Conservation (phyloP, 139 green algal species). For the Gonium pectorale region DNA sequence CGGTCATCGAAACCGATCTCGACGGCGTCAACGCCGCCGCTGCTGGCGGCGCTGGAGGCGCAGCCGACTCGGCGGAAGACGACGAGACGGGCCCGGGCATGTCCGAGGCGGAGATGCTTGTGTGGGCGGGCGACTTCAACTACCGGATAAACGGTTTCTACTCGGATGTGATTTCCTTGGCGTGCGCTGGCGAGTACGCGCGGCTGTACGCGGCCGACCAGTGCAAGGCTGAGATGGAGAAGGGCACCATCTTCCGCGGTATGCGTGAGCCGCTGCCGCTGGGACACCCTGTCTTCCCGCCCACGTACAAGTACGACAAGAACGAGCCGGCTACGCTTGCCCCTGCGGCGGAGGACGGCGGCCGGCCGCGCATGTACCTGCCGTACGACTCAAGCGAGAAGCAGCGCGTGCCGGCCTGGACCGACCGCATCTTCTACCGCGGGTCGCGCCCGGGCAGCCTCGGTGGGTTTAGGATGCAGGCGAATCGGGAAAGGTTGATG, state of each 20-base stretch:
- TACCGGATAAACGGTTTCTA: conserved; percentile 69
- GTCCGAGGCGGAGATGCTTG: conserved; percentile 69
- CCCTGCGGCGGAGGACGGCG: background rate
- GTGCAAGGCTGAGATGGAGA: conserved; percentile 40
- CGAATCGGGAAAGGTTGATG: no score
- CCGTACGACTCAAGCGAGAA: conserved; percentile 82
- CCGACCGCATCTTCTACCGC: conserved; percentile 94
- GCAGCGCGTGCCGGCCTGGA: conserved; percentile 88
- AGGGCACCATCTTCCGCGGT: conserved; percentile 59
- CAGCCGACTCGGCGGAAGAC: background rate
- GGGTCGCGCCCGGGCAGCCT: conserved; percentile 51
- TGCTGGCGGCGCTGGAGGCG: background rate
- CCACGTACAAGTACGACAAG: conserved; percentile 97
- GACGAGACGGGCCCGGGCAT: conserved; percentile 63
- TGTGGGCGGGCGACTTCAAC: conserved; percentile 96
- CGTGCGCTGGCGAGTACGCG: background rate
- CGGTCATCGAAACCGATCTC: no score
- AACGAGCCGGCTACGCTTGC: background rate
- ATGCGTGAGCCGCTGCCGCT: conserved; percentile 64
- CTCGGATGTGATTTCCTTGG: conserved; percentile 9
- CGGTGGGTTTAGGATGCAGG: no score
- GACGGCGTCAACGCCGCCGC: background rate
- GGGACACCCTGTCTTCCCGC: conserved; percentile 84
- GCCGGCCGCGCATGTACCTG: background rate
- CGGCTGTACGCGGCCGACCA: conserved; percentile 39